Evolutionary conservation across 768 basidiomycete species (phyloP), one percentile per base, ranked within the genome.

Genomic region (Macrocybe gigantea): DNA sequence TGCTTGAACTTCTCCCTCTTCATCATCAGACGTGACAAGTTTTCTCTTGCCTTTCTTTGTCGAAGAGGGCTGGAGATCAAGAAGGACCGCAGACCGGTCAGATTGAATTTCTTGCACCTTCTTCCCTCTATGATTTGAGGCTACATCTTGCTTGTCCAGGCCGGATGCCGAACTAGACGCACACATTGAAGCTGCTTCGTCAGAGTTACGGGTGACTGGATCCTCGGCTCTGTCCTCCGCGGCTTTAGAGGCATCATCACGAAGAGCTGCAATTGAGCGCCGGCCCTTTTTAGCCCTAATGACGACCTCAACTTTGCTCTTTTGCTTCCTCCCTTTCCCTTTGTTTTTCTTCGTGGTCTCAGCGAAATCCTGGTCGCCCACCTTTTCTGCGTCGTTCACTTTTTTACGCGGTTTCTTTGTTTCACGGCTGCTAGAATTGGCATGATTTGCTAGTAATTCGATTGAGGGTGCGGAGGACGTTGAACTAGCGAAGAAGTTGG

Each of bases 401-500:
- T 48, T 48, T 52, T 59, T 60, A 4, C 58, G 50, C 10, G 48
- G n/a, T 47, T 57, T 57, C 34, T 41, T 49, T 9, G 47, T 11
- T 30, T 33, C 36, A 34, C 34, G 22, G 11, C 34, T 15, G 22
- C 22, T 22, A 22, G 22, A 22, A 22, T 4, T 22, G 22, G 22
- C 4, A 4, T 22, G 22, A 22, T 22, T 22, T 22, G 22, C 22
- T 22, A 4, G 22, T 22, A 4, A 22, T 22, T 22, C 22, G 22
- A 2, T 22, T 22, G 22, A 22, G 22, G 22, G 22, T 4, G 22
- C 22, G 22, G 22, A 22, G 22, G 22, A 22, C 22, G 4, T 22
- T 22, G 22, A 22, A 22, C 22, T 22, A 22, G 22, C 72, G 37
- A 78, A 77, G 56, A 75, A 77, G 12, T 22, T 22, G 22, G 22